Evolutionary conservation across 495 filamentous ascomycete genomes (phyloP).

Genomic region (Aspergillus mulundensis): DNA sequence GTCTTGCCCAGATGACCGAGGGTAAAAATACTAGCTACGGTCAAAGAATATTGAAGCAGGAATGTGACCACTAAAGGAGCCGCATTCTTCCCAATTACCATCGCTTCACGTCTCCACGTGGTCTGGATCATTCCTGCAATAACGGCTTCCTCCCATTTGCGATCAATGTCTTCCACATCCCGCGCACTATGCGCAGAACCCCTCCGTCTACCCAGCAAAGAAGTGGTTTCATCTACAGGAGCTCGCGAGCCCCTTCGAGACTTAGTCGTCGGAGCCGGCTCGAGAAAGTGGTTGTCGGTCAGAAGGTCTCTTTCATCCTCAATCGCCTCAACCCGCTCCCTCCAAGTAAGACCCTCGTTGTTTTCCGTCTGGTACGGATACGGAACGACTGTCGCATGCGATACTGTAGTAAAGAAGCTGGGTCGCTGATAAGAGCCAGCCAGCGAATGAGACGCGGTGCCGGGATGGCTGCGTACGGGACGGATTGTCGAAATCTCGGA

Average conservation of each 20-base stretch:
- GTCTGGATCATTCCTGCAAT: conserved; percentile 69
- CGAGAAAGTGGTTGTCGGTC: conserved; percentile 69
- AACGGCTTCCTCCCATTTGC: conserved; percentile 79
- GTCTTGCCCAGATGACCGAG: conserved; percentile 62
- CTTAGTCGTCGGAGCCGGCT: conserved; percentile 9
- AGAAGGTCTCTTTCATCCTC: conserved; percentile 71
- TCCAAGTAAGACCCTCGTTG: conserved; percentile 50
- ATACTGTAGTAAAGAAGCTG: conserved; percentile 59
- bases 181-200: conserved; percentile 25
- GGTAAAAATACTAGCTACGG: conserved; percentile 65
- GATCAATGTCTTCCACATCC: conserved; percentile 39
- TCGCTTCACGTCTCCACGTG: conserved; percentile 77
- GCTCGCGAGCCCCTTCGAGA: conserved; percentile 2
- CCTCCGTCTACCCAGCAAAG: conserved; percentile 38
- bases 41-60: conserved; percentile 70
- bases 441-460: conserved; percentile 48
- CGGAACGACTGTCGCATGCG: conserved; percentile 44
- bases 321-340: conserved; percentile 60
- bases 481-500: conserved; percentile 48
- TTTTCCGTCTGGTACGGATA: conserved; percentile 29
- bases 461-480: conserved; percentile 32
- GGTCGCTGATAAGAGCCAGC: conserved; percentile 69
- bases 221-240: conserved; percentile 42
- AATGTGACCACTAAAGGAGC: conserved; percentile 66
- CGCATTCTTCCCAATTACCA: conserved; percentile 62